A percentile compares a stretch with the other conserved stretches of the same genome.
Evolutionary conservation across 257 asterid species (phyloP).

Genomic region (Paraleonurus japonicus): DNA sequence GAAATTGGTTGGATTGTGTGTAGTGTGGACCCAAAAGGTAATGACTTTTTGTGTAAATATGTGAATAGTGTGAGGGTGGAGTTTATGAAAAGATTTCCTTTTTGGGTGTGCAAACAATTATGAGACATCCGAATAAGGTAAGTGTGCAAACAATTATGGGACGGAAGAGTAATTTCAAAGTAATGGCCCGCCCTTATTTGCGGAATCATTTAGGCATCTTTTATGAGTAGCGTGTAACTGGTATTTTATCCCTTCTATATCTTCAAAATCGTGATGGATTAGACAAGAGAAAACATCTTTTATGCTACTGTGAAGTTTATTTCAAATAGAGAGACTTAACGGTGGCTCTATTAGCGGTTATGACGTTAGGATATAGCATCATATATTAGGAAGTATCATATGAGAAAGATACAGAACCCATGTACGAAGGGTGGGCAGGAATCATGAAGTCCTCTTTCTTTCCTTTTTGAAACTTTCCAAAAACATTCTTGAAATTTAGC

Average conservation of each 20-base stretch:
- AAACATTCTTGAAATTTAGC: neutral
- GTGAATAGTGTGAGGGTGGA: no score
- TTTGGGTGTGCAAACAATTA: no score
- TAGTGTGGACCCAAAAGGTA: no score
- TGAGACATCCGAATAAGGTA: no score
- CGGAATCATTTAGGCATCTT: neutral
- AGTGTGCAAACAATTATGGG: no score
- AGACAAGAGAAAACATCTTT: neutral
- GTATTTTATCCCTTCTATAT: neutral
- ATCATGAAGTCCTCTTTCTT: neutral
- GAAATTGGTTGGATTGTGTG: no score
- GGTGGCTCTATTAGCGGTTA: neutral
- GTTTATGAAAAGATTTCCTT: no score
- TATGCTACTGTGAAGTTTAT: neutral
- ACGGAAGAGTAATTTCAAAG: neutral
- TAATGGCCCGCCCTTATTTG: neutral
- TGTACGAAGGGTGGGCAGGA: neutral
- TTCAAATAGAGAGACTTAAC: neutral
- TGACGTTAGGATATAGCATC: neutral
- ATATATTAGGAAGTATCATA: neutral
- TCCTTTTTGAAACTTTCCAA: neutral
- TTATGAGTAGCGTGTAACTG: neutral
- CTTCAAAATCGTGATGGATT: neutral
- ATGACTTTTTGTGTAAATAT: no score
- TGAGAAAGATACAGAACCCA: neutral